Conservation (phyloP, 805 yeast genomes). For the Candida methanosorbosa region DNA sequence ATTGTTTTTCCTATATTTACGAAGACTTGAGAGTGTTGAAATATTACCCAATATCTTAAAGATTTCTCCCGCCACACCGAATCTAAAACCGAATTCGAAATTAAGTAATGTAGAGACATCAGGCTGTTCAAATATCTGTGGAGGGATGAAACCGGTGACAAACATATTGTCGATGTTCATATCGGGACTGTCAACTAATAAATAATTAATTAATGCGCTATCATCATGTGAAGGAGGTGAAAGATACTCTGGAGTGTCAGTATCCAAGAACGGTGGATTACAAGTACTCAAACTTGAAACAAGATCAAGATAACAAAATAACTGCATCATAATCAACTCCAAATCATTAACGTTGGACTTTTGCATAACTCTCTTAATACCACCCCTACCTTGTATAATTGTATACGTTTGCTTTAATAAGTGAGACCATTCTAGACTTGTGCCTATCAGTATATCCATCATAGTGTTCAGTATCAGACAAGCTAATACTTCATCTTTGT, state of each 20-base stretch:
- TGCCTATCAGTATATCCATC: conserved; percentile 21
- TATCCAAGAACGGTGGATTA: conserved; percentile 14
- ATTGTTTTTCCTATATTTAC: conserved; percentile 10
- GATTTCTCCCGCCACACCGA: conserved; percentile 23
- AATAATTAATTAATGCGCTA: background rate
- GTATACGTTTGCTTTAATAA: conserved; percentile 16
- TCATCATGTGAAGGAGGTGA: background rate
- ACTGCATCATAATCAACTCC: conserved; percentile 17
- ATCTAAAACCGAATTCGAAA: conserved; percentile 19
- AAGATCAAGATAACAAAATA: conserved; percentile 23
- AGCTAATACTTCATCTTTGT: conserved; percentile 11
- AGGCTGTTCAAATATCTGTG: conserved; percentile 5
- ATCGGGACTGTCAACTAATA: conserved; percentile 1
- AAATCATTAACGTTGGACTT: conserved; percentile 3
- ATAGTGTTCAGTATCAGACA: conserved; percentile 15
- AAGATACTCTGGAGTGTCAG: background rate
- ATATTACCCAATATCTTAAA: conserved; percentile 21
- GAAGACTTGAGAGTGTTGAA: conserved; percentile 17
- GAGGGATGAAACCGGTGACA: conserved; percentile 3
- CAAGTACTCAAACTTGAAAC: conserved; percentile 22
- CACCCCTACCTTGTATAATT: conserved; percentile 17
- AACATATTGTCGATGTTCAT: conserved; percentile 5
- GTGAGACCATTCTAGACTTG: conserved; percentile 19
- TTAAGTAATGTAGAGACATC: conserved; percentile 16
- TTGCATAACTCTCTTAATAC: conserved; percentile 10